Evolutionary conservation across 2,329 filamentous ascomycete species (phyloP), one percentile per base, ranked within the genome.

Genomic region (Pseudogymnoascus destructans): DNA sequence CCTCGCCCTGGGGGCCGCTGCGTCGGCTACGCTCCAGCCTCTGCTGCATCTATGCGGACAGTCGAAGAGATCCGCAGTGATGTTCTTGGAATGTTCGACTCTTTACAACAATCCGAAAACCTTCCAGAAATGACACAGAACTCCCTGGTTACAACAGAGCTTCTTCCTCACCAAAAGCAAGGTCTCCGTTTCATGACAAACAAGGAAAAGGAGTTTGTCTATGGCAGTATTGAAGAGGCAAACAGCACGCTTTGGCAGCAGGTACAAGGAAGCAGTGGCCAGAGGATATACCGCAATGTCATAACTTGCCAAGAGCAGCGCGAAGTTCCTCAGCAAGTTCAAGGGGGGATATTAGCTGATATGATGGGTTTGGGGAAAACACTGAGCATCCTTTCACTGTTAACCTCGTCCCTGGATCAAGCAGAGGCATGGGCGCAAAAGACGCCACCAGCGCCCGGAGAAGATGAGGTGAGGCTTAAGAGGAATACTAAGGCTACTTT

Each of bases 361-460:
- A 89, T 91, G 82, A 93, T 93, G 88, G 88, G 88, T 23, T 74
- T 92, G n/a, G 87, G 87, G 7, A 93, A 92, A 71, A 91, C 87
- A 0, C 70, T 98, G 56, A 95, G 89, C 67, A 85, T 96, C 15
- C 75, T 97, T 1, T 86, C 91, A 0, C 76, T 97, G 13, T 74
- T 95, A 10, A 77, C 84, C 1, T 79, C 79, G 27, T 87, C 88
- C 0, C 71, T 84, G 2, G 72, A 77, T 0, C 75, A 58, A 63
- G 64, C 4, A 69, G 69, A 55, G 64, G 68, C 59, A 58, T 15
- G 32, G 35, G 0, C 64, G 61, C 59, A 66, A 66, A 69, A 69
- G 59, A 62, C 62, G 33, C 52, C 64, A 9, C 57, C 66, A 21
- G 60, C 68, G 15, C 64, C 65, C 1, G 66, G 67, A 25, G 64